Base-by-base conservation (phyloP, 495 filamentous ascomycete species). In the Daldinia vernicosa region DNA sequence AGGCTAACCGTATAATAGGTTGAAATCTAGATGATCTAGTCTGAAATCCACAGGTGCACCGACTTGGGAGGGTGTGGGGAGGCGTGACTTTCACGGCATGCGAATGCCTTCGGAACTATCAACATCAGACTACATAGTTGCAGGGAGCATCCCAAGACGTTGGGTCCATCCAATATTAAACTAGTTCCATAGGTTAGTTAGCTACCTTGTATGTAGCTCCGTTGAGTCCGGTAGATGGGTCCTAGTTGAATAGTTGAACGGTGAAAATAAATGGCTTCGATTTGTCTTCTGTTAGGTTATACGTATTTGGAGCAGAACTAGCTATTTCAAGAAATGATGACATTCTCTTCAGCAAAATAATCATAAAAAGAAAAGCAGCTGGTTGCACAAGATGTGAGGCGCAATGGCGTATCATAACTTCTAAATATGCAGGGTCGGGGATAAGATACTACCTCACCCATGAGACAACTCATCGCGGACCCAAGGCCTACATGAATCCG, bases 101-200 rank as follows among this genome's bases (percentile, higher is more conserved):
- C 70, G 70, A 73, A 69, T 69, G 28, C n/a, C 65, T 66, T 73
- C 70, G 52, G 71, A 67, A 62, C 52, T 19, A 66, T 57, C 50
- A 45, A 26, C 54, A 61, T 56, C 51, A 50, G 70, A 40, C 73
- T 40, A 27, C 26, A 27, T 27, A 67, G 68, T 75, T 40, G 61
- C 68, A 75, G 69, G 57, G 64, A 64, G 47, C 35, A 71, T 70
- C 70, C 75, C 73, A 70, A 70, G 64, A 76, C 45, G 45, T 77
- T 74, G 75, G 75, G 61, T 71, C 68, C 51, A 70, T 56, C 57
- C 33, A 56, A 75, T 63, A 65, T 59, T 57, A 72, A 69, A 62
- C 75, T 71, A 68, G 61, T 32, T 39, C 1, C 0, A 33, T n/a
- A n/a, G n/a, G n/a, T 19, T 63, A 54, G 37, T 53, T 65, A 58